Evolutionary conservation across 2,329 filamentous ascomycete genomes (phyloP), one percentile per base, ranked within the genome.

Genomic region (Dryadomyces quercus-mongolicae): DNA sequence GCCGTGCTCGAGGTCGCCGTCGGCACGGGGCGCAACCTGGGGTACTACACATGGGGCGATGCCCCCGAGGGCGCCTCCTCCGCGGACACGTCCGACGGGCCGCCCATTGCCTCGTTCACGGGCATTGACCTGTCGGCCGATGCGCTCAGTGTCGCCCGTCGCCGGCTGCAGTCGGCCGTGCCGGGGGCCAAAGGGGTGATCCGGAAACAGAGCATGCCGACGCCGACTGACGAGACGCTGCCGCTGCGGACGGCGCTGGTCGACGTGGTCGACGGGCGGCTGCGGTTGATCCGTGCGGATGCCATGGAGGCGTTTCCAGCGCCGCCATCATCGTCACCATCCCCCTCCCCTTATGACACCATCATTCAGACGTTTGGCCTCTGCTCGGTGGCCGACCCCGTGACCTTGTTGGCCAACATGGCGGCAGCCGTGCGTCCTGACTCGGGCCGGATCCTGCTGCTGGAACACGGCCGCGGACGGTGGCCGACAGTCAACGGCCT

Each of bases 351-450:
- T n/a, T 85, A 84, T 67, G 81, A 85, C 66, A 83, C 80, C 2
- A 68, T 84, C 42, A 63, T 84, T 34, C 80, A 84, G 62, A 82
- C 80, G 0, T 84, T 85, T 66, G 81, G 80, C 5, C 72, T 85
- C 25, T 85, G 81, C 67, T 81, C 77, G 60, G 80, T 83, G 2
- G 69, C 70, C 5, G 74, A 82, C 61, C 81, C 81, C 1, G 71
- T 75, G 10, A 64, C 63, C 31, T 70, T 84, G 20, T 64, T 85
- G 20, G 64, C 67, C 52, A 76, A 77, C 63, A 70, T 84, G 62
- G 78, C 78, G 1, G 64, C 69, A 9, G 68, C 66, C 16, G 65
- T 84, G 1, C 71, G 72, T 58, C 80, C 78, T 13, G 72, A 70
- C 4, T 76, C 74, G 9, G 81, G 81, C 9, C 73, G 77, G 44